Conservation (phyloP, 2,329 filamentous ascomycete genomes). For the Rugonectria rugulosa region DNA sequence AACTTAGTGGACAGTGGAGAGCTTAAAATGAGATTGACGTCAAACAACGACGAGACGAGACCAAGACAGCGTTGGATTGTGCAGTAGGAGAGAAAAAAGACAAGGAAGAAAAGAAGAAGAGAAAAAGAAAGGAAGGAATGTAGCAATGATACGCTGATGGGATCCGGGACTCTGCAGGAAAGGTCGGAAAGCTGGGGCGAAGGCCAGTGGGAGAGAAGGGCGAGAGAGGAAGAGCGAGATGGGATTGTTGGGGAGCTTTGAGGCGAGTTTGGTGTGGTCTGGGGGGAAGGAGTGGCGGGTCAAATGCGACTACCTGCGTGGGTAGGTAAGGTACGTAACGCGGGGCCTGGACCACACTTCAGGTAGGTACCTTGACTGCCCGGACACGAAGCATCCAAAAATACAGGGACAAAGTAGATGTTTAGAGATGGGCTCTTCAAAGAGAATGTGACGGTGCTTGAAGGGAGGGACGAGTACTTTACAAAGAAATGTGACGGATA, state of each 20-base stretch:
- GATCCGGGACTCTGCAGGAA: constrained; percentile 1
- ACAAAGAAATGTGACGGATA: too few relatives aligned
- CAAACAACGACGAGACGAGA: not conserved
- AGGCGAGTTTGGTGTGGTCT: too few relatives aligned
- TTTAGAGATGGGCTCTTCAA: too few relatives aligned
- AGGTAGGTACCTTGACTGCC: too few relatives aligned
- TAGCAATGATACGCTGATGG: not conserved
- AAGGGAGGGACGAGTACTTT: too few relatives aligned
- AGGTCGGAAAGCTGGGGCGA: constrained; percentile 6
- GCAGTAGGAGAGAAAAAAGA: not conserved
- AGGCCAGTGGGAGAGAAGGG: constrained; percentile 14
- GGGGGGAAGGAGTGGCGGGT: constrained; percentile 7
- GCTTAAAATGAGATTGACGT: constrained; percentile 13
- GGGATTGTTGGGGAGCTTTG: constrained; percentile 21
- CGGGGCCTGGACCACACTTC: not conserved
- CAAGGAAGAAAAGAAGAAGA: not conserved
- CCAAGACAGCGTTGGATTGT: not conserved
- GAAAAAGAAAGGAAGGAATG: not conserved
- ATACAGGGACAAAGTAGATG: too few relatives aligned
- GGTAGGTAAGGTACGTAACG: constrained; percentile 6
- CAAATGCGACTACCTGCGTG: not conserved
- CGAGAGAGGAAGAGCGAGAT: constrained; percentile 11
- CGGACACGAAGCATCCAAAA: too few relatives aligned
- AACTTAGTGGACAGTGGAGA: too few relatives aligned
- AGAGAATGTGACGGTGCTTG: too few relatives aligned